phyloP scores from a whole-genome alignment of 768 basidiomycete species.

The Hypsizygus marmoreus region DNA sequence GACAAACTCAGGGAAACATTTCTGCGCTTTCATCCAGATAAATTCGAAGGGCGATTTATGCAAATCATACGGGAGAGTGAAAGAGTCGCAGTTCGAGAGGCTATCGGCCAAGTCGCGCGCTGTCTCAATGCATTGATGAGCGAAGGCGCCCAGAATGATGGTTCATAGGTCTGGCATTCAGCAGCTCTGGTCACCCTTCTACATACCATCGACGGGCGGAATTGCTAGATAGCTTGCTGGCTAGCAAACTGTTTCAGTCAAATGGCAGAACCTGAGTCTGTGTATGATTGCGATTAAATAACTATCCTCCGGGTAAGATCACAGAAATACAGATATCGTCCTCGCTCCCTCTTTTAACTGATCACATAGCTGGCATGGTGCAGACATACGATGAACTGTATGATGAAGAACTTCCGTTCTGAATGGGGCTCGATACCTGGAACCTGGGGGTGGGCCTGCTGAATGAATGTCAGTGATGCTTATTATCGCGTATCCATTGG shows the following conservation, averaged over 20 bases:
- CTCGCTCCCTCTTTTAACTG: background rate
- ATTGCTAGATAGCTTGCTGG: background rate
- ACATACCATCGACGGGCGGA: background rate
- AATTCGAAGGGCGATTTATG: slow-evolving; percentile 78
- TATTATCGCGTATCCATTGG: background rate
- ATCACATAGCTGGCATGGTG: slow-evolving; percentile 29
- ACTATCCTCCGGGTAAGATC: background rate
- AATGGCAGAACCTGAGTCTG: no score
- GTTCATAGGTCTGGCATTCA: no score
- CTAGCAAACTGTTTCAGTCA: no score
- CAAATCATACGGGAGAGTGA: slow-evolving; percentile 48
- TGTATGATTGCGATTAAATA: no score
- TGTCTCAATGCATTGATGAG: slow-evolving; percentile 59
- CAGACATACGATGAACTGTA: slow-evolving; percentile 22
- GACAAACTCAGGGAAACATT: slow-evolving; percentile 69
- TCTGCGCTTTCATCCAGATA: slow-evolving; percentile 79
- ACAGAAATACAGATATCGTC: background rate
- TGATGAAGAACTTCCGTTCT: no score
- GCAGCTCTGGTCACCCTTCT: no score
- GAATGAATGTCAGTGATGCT: background rate
- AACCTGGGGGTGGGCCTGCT: slow-evolving; percentile 10
- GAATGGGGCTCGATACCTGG: no score
- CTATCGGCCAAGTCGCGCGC: slow-evolving; percentile 63
- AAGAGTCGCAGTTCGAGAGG: slow-evolving; percentile 52
- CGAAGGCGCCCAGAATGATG: slow-evolving; percentile 18